phyloP scores from a whole-genome alignment of 805 yeast species.

The Saccharomycopsis olivae region DNA sequence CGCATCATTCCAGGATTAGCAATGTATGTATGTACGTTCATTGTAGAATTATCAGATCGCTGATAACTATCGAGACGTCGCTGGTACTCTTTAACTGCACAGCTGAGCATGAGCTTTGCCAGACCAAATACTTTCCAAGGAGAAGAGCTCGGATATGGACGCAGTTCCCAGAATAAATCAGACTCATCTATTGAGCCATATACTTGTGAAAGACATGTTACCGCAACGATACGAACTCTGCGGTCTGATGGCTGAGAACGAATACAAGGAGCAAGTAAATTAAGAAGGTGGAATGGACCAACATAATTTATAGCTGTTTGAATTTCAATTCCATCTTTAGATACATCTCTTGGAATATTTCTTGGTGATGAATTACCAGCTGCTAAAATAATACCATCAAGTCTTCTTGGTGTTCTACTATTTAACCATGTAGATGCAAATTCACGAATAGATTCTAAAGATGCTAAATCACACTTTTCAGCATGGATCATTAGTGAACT shows the following conservation, averaged over 20 bases:
- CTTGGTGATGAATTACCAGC: conserved; percentile 78
- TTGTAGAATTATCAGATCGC: conserved; percentile 57
- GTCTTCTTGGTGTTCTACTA: conserved; percentile 77
- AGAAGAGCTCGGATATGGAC: conserved; percentile 43
- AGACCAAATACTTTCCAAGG: conserved; percentile 79
- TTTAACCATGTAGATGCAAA: conserved; percentile 95
- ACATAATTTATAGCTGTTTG: conserved; percentile 80
- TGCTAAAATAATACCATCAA: conserved; percentile 83
- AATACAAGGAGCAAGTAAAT: conserved; percentile 71
- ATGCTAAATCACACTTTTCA: conserved; percentile 77
- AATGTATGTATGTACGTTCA: conserved; percentile 57
- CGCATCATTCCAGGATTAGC: conserved; percentile 93
- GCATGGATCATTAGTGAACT: conserved; percentile 72
- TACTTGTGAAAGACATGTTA: conserved; percentile 70
- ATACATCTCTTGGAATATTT: conserved; percentile 49
- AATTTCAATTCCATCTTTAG: conserved; percentile 75
- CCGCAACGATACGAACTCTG: conserved; percentile 75
- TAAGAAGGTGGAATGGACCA: conserved; percentile 72
- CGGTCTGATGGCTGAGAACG: conserved; percentile 90
- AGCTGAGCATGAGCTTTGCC: conserved; percentile 63
- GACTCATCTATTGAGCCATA: conserved; percentile 53
- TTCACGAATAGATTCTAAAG: conserved; percentile 65
- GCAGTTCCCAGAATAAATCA: conserved; percentile 54
- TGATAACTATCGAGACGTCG: conserved; percentile 45
- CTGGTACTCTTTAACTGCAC: conserved; percentile 77